phyloP scores from a whole-genome alignment of 441 rosid genomes.

The Cnidoscolus chayamansa region DNA sequence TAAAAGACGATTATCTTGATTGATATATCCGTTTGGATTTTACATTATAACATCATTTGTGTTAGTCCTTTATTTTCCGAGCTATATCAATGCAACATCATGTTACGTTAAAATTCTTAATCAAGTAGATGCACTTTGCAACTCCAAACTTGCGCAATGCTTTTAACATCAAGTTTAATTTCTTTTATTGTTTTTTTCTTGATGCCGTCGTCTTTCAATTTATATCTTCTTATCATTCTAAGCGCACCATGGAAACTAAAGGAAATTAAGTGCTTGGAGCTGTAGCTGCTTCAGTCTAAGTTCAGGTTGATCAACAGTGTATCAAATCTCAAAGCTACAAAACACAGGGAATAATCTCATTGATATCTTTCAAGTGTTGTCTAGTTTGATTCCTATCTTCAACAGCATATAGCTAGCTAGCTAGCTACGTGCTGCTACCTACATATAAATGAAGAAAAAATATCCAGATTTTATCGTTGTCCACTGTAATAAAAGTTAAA shows the following conservation, averaged over 20 bases:
- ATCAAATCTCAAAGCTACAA: background rate
- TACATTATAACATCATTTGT: too few species aligned
- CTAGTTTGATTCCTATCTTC: background rate
- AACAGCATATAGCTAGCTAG: background rate
- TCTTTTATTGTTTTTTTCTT: background rate
- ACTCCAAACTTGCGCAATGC: background rate
- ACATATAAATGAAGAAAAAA: background rate
- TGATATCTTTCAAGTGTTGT: background rate
- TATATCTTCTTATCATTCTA: conserved; percentile 4
- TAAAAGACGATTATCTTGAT: too few species aligned
- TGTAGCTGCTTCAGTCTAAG: too few species aligned
- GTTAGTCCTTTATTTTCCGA: too few species aligned
- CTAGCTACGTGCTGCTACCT: background rate
- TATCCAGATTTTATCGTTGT: background rate
- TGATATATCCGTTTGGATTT: too few species aligned
- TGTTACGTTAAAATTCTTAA: background rate
- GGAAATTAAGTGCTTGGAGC: too few species aligned
- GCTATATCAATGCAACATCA: too few species aligned
- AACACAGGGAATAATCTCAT: background rate
- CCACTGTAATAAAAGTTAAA: conserved; percentile 7
- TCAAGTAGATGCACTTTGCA: background rate
- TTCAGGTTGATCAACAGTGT: background rate
- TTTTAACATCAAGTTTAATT: background rate
- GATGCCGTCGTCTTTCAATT: conserved; percentile 8
- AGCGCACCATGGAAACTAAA: conserved; percentile 9